Percentiles rank a stretch among this genome's conserved stretches.
Conservation (phyloP, 2,329 filamentous ascomycete species). For the Cladosporium sp. region DNA sequence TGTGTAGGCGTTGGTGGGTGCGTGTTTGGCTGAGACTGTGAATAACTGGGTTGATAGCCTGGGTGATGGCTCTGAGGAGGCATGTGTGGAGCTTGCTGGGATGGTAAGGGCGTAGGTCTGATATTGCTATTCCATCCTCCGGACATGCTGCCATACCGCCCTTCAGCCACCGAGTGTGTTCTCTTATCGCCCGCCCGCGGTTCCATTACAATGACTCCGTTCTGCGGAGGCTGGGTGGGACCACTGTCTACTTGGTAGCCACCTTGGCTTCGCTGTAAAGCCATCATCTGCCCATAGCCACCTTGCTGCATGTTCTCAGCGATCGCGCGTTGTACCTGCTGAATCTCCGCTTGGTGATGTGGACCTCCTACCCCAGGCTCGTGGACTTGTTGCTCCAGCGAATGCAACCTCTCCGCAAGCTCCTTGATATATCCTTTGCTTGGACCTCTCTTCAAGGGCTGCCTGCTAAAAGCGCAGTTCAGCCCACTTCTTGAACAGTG, state of each 20-base stretch:
- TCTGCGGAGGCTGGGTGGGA: not conserved
- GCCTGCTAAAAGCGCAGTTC: constrained; percentile 78
- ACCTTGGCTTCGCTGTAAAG: not conserved
- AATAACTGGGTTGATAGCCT: constrained; percentile 8
- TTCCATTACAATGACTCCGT: constrained; percentile 14
- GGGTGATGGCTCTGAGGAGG: constrained; percentile 10
- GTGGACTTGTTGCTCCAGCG: constrained; percentile 70
- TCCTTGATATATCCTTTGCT: constrained; percentile 96
- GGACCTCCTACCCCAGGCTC: constrained; percentile 22
- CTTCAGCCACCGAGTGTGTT: constrained; percentile 26
- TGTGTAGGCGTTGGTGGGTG: constrained; percentile 13
- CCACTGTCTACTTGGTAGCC: not conserved
- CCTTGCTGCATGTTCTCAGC: constrained; percentile 27
- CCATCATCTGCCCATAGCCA: constrained; percentile 5
- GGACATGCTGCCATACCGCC: constrained; percentile 4
- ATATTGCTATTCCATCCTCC: constrained; percentile 2
- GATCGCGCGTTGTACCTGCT: constrained; percentile 26
- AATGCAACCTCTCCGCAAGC: constrained; percentile 77
- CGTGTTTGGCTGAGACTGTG: constrained; percentile 15
- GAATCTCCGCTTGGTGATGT: constrained; percentile 25
- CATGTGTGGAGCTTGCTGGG: constrained; percentile 7
- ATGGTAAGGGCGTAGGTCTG: not conserved
- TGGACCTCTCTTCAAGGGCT: constrained; percentile 73
- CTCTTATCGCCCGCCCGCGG: constrained; percentile 30
- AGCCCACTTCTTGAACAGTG: constrained; percentile 75